Evolutionary conservation across 2,329 filamentous ascomycete genomes (phyloP), one percentile per base, ranked within the genome.

Genomic region (Pseudogymnoascus sp.): DNA sequence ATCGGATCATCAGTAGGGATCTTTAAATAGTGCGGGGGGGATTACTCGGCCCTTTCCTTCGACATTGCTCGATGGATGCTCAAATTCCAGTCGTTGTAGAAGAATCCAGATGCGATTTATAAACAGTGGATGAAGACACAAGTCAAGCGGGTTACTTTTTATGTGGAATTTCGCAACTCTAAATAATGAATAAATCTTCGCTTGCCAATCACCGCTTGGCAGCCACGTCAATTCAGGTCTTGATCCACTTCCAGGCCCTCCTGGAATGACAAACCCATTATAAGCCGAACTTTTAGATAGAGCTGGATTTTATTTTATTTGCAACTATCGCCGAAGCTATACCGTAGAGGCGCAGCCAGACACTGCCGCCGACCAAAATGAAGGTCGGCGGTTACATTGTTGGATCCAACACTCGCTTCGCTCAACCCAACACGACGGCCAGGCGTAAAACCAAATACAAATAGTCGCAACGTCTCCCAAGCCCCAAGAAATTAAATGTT

Each of bases 1-100:
- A 10, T 51, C 15, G 7, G 25, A 13, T 15, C 42, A 51, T 91
- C 85, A 72, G 87, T 89, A 69, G 27, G 51, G 36, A 15, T 21
- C 42, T 31, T 31, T 15, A 1, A 15, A 9, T 29, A 5, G 25
- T 10, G 7, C 7, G 13, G 25, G 6, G 25, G 5, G 13, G 10
- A 9, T 51, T 51, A 51, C 42, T 31, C 6, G 10, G 42, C 25
- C 42, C 29, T 51, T 15, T 51, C 27, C n/a, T 29, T 2, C 15
- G 3, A 48, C 27, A 13, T 15, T 4, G 4, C 4, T 51, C 4
- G 5, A 31, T 31, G 15, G 25, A 8, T 7, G 2, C 25, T 29
- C 13, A 8, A 5, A 8, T 15, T 48, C 42, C 12, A 51, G 21
- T 29, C 15, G 7, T 51, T 31, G 29, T 31, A 8, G 7, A 12